Base-by-base conservation (phyloP, 1,139 yeast genomes). In the Scheffersomyces stambukii region DNA sequence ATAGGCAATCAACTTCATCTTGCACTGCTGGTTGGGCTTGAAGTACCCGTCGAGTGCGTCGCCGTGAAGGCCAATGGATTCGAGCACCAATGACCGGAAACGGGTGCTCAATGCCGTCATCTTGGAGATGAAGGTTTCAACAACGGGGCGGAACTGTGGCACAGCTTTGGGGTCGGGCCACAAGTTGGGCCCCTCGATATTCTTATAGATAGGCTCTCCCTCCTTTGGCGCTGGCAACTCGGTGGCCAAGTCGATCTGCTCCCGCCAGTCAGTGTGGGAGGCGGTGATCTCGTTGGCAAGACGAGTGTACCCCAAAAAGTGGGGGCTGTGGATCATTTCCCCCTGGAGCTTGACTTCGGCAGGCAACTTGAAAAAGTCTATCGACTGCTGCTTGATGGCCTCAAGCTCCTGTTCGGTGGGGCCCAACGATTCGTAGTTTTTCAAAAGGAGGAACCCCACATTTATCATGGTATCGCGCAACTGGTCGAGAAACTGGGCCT, bases 281-380 rank as follows among this genome's bases (percentile, higher is more conserved):
- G 81, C 77, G 0, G 88, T 80, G 33, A 75, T 70, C 46, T 80
- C 86, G 39, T 79, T 78, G 4, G 83, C 85, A 10, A 80, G 55
- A 11, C 71, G 62, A 23, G 80, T 75, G 48, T 80, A 80, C 1
- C 88, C 88, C 30, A 79, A 60, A 47, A 80, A 78, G 44, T 80
- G 85, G 9, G 77, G 79, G 23, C 76, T 74, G 35, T 76, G 57
- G 25, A 70, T 63, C 84, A 80, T 80, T 29, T 75, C 79, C 29
- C 76, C 59, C 20, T 57, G 61, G 33, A 59, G 45, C 49, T 79
- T 79, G 37, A 68, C 73, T 8, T 63, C 57, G 6, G 60, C 58
- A 0, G 83, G 81, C 19, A 77, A 57, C 0, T 58, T 64, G 44
- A 79, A 79, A 41, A 76, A 71, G n/a, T 60, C 50, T 3, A 60